These are phyloP conservation scores for Mortierella sp. DNA, from an alignment of 371 early-diverging fungal species.

Conservation along the genomic window DNA sequence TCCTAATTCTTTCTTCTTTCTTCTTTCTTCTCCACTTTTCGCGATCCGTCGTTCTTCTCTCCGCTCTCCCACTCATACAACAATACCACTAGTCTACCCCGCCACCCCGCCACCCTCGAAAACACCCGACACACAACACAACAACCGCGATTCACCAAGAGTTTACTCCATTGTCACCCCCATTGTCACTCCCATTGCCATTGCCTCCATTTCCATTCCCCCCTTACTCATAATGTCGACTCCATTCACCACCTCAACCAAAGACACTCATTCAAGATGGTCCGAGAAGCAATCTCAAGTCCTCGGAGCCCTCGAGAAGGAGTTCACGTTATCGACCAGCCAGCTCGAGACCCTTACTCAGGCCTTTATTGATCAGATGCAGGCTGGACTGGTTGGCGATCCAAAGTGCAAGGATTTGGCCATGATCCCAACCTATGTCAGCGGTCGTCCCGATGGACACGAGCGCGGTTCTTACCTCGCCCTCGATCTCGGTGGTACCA, in stretches of 20 bases:
- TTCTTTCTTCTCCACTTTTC: not conserved
- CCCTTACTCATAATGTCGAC: not conserved
- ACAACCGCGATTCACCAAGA: not conserved
- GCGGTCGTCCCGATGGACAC: slow-evolving; percentile 76
- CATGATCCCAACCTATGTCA: slow-evolving; percentile 59
- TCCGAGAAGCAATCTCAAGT: slow-evolving; percentile 23
- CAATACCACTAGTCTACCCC: too few relatives aligned
- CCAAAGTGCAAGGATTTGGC: slow-evolving; percentile 32
- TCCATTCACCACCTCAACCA: not conserved
- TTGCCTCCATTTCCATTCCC: not conserved
- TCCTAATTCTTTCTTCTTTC: too few relatives aligned
- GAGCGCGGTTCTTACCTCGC: slow-evolving; percentile 92
- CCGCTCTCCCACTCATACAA: too few relatives aligned
- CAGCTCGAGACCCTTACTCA: slow-evolving; percentile 26
- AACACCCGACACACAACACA: not conserved
- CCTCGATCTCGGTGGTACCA: slow-evolving; percentile 96
- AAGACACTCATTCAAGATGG: slow-evolving; percentile 29
- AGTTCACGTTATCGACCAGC: slow-evolving; percentile 30
- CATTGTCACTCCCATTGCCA: not conserved
- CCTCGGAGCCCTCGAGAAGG: slow-evolving; percentile 12
- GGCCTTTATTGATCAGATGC: slow-evolving; percentile 44
- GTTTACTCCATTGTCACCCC: not conserved
- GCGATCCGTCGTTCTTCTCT: too few relatives aligned
- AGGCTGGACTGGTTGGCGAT: slow-evolving; percentile 15
- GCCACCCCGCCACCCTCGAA: not conserved